phyloP scores from a whole-genome alignment of 2,329 filamentous ascomycete species.

The Pleomassaria siparia region DNA sequence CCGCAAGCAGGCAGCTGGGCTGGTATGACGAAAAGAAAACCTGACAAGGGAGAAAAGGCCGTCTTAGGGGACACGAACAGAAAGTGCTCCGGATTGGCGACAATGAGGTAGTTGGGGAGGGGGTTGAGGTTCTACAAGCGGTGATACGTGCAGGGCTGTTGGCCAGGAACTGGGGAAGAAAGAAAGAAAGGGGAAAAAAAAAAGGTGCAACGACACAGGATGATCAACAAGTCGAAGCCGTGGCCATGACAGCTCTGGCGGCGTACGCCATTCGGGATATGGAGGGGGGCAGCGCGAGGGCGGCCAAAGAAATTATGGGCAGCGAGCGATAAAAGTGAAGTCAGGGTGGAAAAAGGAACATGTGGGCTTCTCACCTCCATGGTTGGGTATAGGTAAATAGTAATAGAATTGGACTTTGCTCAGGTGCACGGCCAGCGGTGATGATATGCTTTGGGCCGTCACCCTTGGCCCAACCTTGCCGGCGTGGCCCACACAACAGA shows the following conservation, averaged over 20 bases:
- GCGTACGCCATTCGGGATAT: slow-evolving; percentile 12
- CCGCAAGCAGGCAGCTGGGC: slow-evolving; percentile 20
- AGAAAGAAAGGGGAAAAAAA: too few relatives aligned
- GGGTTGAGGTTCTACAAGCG: slow-evolving; percentile 42
- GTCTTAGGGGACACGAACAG: slow-evolving; percentile 12
- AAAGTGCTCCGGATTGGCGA: slow-evolving; percentile 15
- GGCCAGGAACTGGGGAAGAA: slow-evolving; percentile 15
- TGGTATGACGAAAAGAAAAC: slow-evolving; percentile 32
- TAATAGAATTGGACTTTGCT: slow-evolving; percentile 22
- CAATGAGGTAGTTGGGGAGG: slow-evolving; percentile 25
- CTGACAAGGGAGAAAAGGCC: slow-evolving; percentile 19
- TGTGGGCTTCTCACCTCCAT: slow-evolving; percentile 38
- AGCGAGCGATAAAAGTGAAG: slow-evolving; percentile 10
- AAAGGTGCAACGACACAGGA: slow-evolving; percentile 13
- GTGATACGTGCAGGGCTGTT: slow-evolving; percentile 30
- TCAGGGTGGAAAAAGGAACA: slow-evolving; percentile 20
- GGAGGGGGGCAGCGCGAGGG: slow-evolving; percentile 29
- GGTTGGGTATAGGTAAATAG: slow-evolving; percentile 30
- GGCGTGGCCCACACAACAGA: slow-evolving; percentile 15
- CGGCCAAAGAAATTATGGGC: slow-evolving; percentile 6
- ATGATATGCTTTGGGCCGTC: slow-evolving; percentile 26
- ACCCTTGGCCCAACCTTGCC: slow-evolving; percentile 16
- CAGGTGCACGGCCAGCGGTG: slow-evolving; percentile 32
- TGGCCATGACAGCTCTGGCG: slow-evolving; percentile 17
- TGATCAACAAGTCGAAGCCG: slow-evolving; percentile 38